Evolutionary conservation across 768 basidiomycete species (phyloP).

Genomic region (Collybia sp.): DNA sequence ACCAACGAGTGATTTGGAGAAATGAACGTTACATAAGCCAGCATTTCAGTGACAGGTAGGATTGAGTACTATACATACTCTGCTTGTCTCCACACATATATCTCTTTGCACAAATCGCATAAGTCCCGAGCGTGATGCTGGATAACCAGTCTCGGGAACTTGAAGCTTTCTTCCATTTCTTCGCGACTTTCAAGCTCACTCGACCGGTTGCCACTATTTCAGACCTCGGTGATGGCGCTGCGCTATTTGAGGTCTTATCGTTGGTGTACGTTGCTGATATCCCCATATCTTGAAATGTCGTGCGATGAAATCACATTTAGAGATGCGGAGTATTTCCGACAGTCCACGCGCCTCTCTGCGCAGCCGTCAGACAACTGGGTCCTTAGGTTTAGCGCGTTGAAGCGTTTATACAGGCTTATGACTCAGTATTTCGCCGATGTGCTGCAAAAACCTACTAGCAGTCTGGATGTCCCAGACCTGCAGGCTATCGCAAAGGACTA

Average conservation of each 20-base stretch:
- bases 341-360: constrained; percentile 48
- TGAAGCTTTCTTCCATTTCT: constrained; percentile 79
- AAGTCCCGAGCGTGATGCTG: neutral
- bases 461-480: constrained; percentile 83
- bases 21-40: no score
- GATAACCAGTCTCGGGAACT: constrained; percentile 53
- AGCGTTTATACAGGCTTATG: constrained; percentile 82
- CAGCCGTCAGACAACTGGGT: constrained; percentile 88
- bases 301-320: constrained; percentile 30
- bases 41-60: no score
- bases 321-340: constrained; percentile 76
- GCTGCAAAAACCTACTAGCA: constrained; percentile 71
- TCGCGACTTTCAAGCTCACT: constrained; percentile 65
- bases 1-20: no score
- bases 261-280: constrained; percentile 54
- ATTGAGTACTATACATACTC: no score
- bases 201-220: constrained; percentile 55
- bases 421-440: constrained; percentile 86
- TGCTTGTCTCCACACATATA: no score
- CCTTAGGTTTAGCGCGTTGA: constrained; percentile 75
- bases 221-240: constrained; percentile 79
- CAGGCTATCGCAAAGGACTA: constrained; percentile 81
- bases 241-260: constrained; percentile 70
- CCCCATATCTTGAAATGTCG: neutral
- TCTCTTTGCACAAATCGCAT: no score